phyloP scores from a whole-genome alignment of 345 rosid genomes.

The Nephelium lappaceum region DNA sequence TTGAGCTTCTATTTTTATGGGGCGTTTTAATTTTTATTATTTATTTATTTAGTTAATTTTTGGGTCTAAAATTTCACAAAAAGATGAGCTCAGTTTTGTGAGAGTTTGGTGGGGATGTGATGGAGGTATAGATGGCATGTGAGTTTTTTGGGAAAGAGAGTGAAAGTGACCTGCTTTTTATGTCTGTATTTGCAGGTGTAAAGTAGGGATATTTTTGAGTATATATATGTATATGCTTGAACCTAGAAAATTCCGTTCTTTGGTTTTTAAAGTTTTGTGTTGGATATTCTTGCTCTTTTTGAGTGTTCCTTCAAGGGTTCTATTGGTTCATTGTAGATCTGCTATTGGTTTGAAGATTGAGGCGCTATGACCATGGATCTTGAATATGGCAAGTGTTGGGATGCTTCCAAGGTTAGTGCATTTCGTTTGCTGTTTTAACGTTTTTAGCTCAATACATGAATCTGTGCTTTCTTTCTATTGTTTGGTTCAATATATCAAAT shows the following conservation, averaged over 20 bases:
- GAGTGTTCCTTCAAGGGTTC: conserved; percentile 10
- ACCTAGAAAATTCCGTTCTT: conserved; percentile 26
- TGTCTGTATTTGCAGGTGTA: conserved; percentile 33
- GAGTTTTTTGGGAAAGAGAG: conserved; percentile 35
- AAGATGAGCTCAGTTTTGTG: conserved; percentile 19
- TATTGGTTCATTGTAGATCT: conserved; percentile 34
- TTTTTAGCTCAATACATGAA: conserved; percentile 3
- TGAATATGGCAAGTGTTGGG: conserved; percentile 58
- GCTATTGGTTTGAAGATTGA: conserved; percentile 27
- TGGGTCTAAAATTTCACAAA: conserved; percentile 17
- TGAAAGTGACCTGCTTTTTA: conserved; percentile 51
- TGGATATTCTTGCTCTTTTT: conserved; percentile 12
- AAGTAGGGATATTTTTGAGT: conserved; percentile 10
- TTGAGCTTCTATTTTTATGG: conserved; percentile 30
- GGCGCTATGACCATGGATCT: conserved; percentile 57
- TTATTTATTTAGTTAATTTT: no score
- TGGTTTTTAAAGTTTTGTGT: neutral
- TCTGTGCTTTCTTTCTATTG: neutral
- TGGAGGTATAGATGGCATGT: conserved; percentile 48
- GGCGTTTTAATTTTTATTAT: no score
- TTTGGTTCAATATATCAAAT: neutral
- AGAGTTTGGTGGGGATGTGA: conserved; percentile 49
- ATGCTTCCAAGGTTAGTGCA: conserved; percentile 69
- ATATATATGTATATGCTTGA: conserved; percentile 23
- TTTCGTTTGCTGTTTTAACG: neutral